These are phyloP conservation scores for Heritiera fomes DNA, from an alignment of 345 rosid species.

Conservation along the genomic window DNA sequence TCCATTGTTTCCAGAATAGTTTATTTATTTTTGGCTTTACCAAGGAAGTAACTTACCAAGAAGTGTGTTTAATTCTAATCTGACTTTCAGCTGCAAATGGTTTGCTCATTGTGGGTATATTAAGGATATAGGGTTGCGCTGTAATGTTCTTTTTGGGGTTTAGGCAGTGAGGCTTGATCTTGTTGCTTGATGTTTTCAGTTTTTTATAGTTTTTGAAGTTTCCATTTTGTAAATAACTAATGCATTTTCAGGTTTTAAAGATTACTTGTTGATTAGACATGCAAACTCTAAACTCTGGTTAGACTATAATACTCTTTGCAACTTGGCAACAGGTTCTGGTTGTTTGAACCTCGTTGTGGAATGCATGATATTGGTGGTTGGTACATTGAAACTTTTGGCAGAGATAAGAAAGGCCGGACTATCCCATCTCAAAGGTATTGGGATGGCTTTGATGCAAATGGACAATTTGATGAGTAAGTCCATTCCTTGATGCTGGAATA, in stretches of 20 bases:
- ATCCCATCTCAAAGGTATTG: slow-evolving; percentile 70
- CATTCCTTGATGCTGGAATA: background rate
- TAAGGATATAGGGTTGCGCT: background rate
- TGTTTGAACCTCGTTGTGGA: slow-evolving; percentile 92
- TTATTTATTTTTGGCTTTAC: background rate
- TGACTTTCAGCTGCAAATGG: background rate
- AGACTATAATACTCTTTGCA: background rate
- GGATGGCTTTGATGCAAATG: slow-evolving; percentile 64
- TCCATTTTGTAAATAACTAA: background rate
- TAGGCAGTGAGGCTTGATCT: background rate
- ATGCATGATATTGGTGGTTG: slow-evolving; percentile 94
- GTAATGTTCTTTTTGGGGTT: background rate
- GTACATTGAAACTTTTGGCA: slow-evolving; percentile 91
- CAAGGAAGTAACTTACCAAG: background rate
- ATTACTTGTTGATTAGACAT: background rate
- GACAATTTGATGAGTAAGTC: slow-evolving; percentile 68
- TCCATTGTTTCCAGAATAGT: background rate
- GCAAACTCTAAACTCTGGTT: background rate
- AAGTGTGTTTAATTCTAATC: background rate
- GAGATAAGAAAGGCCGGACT: slow-evolving; percentile 68
- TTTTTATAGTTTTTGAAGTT: background rate
- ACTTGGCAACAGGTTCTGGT: slow-evolving; percentile 72
- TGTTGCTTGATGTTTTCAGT: background rate
- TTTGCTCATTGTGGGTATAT: slow-evolving; percentile 3
- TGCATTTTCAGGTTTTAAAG: slow-evolving; percentile 5